Conservation (phyloP, 371 early-diverging fungal genomes). For the Entomophthora muscae region DNA sequence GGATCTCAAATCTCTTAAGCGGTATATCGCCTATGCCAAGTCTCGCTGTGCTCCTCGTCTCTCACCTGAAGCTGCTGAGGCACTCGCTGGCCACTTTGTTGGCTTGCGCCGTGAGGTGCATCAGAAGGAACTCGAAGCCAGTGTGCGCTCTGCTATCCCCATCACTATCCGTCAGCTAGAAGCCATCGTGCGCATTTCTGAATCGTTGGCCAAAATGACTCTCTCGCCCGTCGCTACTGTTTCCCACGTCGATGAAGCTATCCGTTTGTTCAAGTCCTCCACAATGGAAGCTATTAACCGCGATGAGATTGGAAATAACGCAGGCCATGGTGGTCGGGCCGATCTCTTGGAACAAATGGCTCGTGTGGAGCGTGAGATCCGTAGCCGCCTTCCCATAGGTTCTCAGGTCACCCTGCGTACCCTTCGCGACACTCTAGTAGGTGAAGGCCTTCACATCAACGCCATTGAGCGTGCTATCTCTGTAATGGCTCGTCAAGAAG, state of each 20-base stretch:
- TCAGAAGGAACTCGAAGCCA: constrained; percentile 50
- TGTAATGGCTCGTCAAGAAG: constrained; percentile 66
- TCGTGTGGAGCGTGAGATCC: constrained; percentile 62
- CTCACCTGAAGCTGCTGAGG: constrained; percentile 67
- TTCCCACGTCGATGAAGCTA: constrained; percentile 96
- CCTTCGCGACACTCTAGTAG: not conserved
- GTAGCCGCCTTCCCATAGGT: constrained; percentile 75
- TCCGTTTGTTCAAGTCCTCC: constrained; percentile 92
- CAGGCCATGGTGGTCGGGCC: not conserved
- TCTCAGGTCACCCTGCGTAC: constrained; percentile 30
- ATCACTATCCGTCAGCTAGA: constrained; percentile 99
- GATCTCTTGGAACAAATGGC: constrained; percentile 29
- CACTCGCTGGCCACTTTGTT: constrained; percentile 89
- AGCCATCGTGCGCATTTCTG: constrained; percentile 98
- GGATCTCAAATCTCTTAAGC: constrained; percentile 79
- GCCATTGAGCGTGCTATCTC: constrained; percentile 54
- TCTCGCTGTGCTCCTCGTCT: constrained; percentile 89
- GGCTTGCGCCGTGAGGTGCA: constrained; percentile 78
- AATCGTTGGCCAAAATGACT: constrained; percentile 95
- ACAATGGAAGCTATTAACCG: constrained; percentile 95
- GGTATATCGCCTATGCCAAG: constrained; percentile 89
- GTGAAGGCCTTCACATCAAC: constrained; percentile 15
- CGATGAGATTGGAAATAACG: constrained; percentile 34
- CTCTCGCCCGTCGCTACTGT: constrained; percentile 76
- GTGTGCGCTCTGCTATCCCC: constrained; percentile 80